Conservation (phyloP, 768 basidiomycete genomes). For the Tremella fuciformis region DNA sequence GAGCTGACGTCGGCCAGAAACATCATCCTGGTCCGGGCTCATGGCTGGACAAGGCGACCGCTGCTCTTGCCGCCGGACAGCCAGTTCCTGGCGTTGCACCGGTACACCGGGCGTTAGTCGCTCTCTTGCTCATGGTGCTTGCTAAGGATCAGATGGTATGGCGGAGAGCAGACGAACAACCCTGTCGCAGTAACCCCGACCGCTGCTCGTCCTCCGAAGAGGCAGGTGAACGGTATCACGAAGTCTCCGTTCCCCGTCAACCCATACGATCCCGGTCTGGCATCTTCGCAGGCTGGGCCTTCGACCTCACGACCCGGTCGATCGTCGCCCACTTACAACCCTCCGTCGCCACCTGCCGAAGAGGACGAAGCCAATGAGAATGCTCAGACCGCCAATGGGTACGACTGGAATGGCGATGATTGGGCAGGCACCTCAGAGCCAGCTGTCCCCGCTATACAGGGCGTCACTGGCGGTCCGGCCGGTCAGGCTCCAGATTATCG, state of each 20-base stretch:
- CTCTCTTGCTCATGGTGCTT: too few species aligned
- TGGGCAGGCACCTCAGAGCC: not conserved
- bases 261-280: conserved; percentile 14
- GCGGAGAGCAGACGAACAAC: too few species aligned
- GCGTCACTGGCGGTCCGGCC: not conserved
- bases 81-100: conserved; percentile 31
- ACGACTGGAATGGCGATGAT: conserved; percentile 3
- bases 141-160: too few species aligned
- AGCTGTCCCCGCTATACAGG: not conserved
- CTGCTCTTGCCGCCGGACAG: conserved; percentile 38
- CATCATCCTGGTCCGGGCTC: conserved; percentile 47
- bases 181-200: too few species aligned
- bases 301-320: conserved; percentile 10
- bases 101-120: conserved; percentile 31
- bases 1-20: conserved; percentile 16
- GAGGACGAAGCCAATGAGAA: not conserved
- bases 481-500: not conserved
- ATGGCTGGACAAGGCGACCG: conserved; percentile 50
- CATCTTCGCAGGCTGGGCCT: conserved; percentile 2
- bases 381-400: not conserved
- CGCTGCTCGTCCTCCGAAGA: too few species aligned
- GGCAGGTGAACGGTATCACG: too few species aligned
- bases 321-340: conserved; percentile 23
- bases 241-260: conserved; percentile 5
- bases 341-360: conserved; percentile 12